Conservation (phyloP, 1,139 yeast genomes). For the Scheffersomyces insectosa region DNA sequence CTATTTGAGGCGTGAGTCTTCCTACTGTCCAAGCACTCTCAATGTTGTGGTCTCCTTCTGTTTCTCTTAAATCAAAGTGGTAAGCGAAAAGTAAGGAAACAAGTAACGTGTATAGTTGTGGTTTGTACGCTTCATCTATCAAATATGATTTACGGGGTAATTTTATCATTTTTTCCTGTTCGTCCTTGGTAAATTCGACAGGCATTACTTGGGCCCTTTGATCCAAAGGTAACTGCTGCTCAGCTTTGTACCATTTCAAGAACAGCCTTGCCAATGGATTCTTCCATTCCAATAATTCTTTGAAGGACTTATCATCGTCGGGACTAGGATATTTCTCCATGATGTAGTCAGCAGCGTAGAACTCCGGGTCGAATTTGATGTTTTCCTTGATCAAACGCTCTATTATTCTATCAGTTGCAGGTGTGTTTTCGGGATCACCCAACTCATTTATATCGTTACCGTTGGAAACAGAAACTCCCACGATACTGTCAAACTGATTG, state of each 20-base stretch:
- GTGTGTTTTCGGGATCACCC: slow-evolving; percentile 70
- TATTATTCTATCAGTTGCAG: slow-evolving; percentile 55
- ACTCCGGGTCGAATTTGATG: slow-evolving; percentile 81
- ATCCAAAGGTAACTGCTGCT: slow-evolving; percentile 21
- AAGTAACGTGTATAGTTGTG: slow-evolving; percentile 56
- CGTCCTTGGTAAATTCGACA: slow-evolving; percentile 57
- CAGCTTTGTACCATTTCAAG: slow-evolving; percentile 50
- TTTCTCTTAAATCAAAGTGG: slow-evolving; percentile 72
- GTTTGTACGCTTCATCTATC: slow-evolving; percentile 47
- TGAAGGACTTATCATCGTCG: slow-evolving; percentile 57
- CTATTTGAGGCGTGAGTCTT: slow-evolving; percentile 73
- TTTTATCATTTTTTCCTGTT: slow-evolving; percentile 64
- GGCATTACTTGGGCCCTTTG: slow-evolving; percentile 31
- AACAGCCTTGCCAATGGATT: slow-evolving; percentile 48
- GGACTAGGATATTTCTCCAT: slow-evolving; percentile 55
- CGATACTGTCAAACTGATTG: slow-evolving; percentile 57
- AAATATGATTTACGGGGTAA: slow-evolving; percentile 67
- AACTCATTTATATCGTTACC: slow-evolving; percentile 93
- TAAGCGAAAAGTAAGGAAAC: slow-evolving; percentile 70
- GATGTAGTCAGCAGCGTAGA: slow-evolving; percentile 82
- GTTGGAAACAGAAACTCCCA: slow-evolving; percentile 66
- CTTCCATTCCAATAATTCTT: slow-evolving; percentile 55
- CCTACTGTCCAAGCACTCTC: slow-evolving; percentile 97
- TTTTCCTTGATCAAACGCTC: slow-evolving; percentile 73
- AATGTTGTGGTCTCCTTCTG: slow-evolving; percentile 73